Conservation (phyloP, 2,329 filamentous ascomycete species). For the Anisogramma anomala region DNA sequence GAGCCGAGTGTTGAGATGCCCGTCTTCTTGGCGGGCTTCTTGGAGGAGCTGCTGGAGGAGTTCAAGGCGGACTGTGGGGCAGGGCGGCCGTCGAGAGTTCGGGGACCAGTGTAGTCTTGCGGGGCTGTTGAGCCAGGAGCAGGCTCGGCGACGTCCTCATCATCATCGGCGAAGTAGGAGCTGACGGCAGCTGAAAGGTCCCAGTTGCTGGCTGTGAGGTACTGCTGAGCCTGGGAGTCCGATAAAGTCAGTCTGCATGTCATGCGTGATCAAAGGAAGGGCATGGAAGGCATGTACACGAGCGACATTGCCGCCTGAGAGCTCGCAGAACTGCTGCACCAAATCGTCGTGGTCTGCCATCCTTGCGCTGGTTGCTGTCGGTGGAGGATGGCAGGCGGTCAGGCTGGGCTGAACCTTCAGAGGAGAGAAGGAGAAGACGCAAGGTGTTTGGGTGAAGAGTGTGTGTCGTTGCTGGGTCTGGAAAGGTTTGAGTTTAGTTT, state of each 20-base stretch:
- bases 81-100: slow-evolving; percentile 52
- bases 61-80: slow-evolving; percentile 32
- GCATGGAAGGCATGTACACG: slow-evolving; percentile 27
- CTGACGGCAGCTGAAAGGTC: slow-evolving; percentile 51
- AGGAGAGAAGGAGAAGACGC: too few species aligned
- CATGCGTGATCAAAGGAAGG: neutral
- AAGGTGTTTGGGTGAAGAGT: neutral
- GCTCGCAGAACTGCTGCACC: slow-evolving; percentile 41
- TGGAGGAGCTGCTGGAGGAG: slow-evolving; percentile 25
- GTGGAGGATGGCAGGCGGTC: neutral
- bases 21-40: slow-evolving; percentile 40
- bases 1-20: slow-evolving; percentile 52
- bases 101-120: slow-evolving; percentile 45
- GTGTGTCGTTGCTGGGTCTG: neutral
- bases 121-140: slow-evolving; percentile 27
- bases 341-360: slow-evolving; percentile 33
- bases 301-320: slow-evolving; percentile 40
- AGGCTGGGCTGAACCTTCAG: too few species aligned
- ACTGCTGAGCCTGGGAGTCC: slow-evolving; percentile 55
- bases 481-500: too few species aligned
- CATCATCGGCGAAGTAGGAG: slow-evolving; percentile 48
- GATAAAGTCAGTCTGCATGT: neutral
- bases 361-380: slow-evolving; percentile 13
- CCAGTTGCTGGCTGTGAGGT: slow-evolving; percentile 55
- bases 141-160: slow-evolving; percentile 34